Evolutionary conservation across 2,329 filamentous ascomycete species (phyloP), one percentile per base, ranked within the genome.

Genomic region (Botrytis fragariae): DNA sequence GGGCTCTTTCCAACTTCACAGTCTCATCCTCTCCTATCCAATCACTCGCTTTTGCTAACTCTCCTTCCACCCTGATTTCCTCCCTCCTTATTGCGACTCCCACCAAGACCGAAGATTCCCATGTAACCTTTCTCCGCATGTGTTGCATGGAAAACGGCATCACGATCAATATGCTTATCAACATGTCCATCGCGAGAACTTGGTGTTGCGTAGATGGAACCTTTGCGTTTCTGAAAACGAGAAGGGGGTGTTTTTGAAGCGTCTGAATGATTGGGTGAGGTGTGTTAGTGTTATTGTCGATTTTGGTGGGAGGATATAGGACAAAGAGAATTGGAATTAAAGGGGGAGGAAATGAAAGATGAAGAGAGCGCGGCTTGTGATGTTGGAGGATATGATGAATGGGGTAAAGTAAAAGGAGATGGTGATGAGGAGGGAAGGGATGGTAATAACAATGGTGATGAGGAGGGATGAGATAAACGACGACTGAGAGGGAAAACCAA

Each of bases 201-300:
- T 3, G 88, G 90, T 14, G 90, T 92, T 64, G 89, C 88, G 80
- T 89, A 91, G 81, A 92, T 90, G 79, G 88, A 91, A 72, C 90
- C 90, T 82, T 90, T 89, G 79, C 88, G 87, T 83, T 91, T 91
- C 82, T 92, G 90, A 83, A 92, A 92, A 64, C 88, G 88, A 32
- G 65, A 71, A 10, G 72, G 72, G 32, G 71, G 71, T 14, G 71
- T 73, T 57, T 73, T 73, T 25, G 64, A 69, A 39, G 71, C 71
- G 48, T 73, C 71, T 73, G 29, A 18, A 20, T 35, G n/a, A 10
- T 14, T 18, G 37, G 20, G 22, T 39, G 25, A 20, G 29, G 45
- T 72, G 29, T 67, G 62, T 54, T 67, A 59, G 63, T 63, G 51
- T 42, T 42, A 6, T 63, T 25, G 25, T 67, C 35, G 44, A 35